Conservation (phyloP, 106 monocot species). For the Allium cepa region DNA sequence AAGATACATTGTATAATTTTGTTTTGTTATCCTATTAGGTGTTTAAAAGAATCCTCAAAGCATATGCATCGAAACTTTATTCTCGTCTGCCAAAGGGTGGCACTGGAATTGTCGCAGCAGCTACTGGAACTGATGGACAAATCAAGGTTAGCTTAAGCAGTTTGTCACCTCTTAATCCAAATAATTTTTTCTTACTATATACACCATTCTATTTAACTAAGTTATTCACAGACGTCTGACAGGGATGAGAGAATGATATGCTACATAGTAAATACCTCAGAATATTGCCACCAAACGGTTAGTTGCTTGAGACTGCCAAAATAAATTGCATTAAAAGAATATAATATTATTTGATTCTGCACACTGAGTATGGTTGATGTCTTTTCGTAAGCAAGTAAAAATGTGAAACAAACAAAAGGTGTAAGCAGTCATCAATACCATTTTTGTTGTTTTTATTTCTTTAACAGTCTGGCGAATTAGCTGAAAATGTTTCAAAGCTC, state of each 20-base stretch:
- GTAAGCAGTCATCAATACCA: not conserved
- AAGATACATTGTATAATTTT: no score
- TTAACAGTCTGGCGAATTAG: conserved; percentile 88
- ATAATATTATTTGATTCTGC: not conserved
- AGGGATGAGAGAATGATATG: conserved; percentile 97
- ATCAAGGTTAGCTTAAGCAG: conserved; percentile 63
- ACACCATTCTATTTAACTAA: conserved; percentile 6
- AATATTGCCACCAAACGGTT: conserved; percentile 96
- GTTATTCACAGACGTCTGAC: conserved; percentile 73
- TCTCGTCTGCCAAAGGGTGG: conserved; percentile 89
- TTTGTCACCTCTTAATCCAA: conserved; percentile 2
- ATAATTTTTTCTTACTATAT: not conserved
- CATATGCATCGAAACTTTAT: conserved; percentile 83
- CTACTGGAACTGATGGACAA: conserved; percentile 96
- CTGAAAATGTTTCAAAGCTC: conserved; percentile 95
- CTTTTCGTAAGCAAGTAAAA: not conserved
- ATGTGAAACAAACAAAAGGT: not conserved
- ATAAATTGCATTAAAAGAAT: not conserved
- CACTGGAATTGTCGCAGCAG: conserved; percentile 92
- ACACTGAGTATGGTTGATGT: not conserved
- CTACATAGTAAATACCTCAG: conserved; percentile 96
- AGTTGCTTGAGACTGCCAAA: conserved; percentile 10
- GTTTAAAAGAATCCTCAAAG: conserved; percentile 92
- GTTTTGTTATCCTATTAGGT: conserved; percentile 38
- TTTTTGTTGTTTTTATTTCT: not conserved